Evolutionary conservation across 192 early-diverging fungal genomes (phyloP), one percentile per base, ranked within the genome.

Genomic region (Backusella psychrophila): DNA sequence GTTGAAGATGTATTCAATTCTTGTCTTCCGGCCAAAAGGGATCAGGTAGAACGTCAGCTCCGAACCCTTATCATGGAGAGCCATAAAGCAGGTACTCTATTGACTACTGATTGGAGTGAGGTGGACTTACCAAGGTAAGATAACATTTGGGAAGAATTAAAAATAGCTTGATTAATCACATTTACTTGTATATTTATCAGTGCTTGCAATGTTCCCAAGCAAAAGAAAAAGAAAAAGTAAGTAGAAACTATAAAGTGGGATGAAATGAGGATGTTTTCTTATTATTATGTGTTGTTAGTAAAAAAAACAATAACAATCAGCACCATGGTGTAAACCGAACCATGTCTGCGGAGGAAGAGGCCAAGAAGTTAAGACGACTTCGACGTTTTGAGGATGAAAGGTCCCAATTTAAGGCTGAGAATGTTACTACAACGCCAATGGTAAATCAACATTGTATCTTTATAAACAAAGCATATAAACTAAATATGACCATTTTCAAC

Each of bases 101-200:
- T 83, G 71, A 85, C 83, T 0, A 87, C 90, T 0, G 90, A 93
- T 75, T 95, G 94, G 94, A 88, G 90, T 12, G 83, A 85, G n/a
- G 90, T 92, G 89, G 78, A 78, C 0, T 72, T 95, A 35, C 92
- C 94, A 66, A 80, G 74, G 92, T 93, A 85, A 73, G 63, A 74
- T 12, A 65, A 72, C 52, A 52, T 12, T 26, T 12, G 21, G 6
- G 8, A 11, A 59, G 9, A 4, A 59, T 5, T 12, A 63, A 29
- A 29, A 63, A 29, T 63, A 26, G n/a, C 42, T 26, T 3, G 21
- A 29, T 29, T 14, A 63, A 29, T 63, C 3, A 23, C 14, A 23
- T 14, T 26, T 29, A 29, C 26, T 23, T 63, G 29, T 63, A 44
- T 23, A 26, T 17, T 49, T 14, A 23, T n/a, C 44, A 63, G 52